These are phyloP conservation scores for Agaricus bisporus DNA, from an alignment of 768 basidiomycete genomes.

Conservation along the genomic window DNA sequence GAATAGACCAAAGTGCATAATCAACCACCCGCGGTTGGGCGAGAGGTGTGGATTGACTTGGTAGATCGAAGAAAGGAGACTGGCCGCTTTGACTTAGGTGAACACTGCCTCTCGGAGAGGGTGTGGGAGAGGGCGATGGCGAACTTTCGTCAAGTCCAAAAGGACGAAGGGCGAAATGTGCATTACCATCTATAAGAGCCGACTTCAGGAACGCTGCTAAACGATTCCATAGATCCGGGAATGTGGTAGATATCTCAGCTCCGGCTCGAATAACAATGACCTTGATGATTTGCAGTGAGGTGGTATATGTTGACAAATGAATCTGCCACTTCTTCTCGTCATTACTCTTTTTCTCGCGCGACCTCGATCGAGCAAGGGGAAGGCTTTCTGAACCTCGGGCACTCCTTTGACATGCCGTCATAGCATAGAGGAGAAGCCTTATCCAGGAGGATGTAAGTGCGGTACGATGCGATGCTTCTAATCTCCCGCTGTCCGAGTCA, in stretches of 20 bases:
- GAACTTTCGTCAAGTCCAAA: conserved; percentile 30
- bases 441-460: conserved; percentile 49
- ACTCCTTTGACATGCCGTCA: conserved; percentile 44
- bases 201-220: conserved; percentile 47
- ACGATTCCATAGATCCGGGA: conserved; percentile 61
- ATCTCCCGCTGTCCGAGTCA: conserved; percentile 30
- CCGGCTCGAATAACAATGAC: conserved; percentile 58
- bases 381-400: conserved; percentile 17
- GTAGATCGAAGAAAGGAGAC: conserved; percentile 23
- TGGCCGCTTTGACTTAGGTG: conserved; percentile 29
- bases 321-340: conserved; percentile 21
- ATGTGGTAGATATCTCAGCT: conserved; percentile 45
- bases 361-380: conserved; percentile 33
- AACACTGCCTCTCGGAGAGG: conserved; percentile 42
- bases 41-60: conserved; percentile 16
- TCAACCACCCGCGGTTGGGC: conserved; percentile 55
- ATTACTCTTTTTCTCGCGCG: conserved; percentile 28
- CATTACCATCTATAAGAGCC: conserved; percentile 52
- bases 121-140: conserved; percentile 42
- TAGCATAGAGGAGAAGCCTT: conserved; percentile 53
- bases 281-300: conserved; percentile 64
- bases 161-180: conserved; percentile 45
- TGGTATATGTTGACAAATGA: conserved; percentile 36
- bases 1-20: conserved; percentile 66
- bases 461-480: conserved; percentile 41